Conservation (phyloP, 495 filamentous ascomycete species). For the Mycothermus thermophilus region DNA sequence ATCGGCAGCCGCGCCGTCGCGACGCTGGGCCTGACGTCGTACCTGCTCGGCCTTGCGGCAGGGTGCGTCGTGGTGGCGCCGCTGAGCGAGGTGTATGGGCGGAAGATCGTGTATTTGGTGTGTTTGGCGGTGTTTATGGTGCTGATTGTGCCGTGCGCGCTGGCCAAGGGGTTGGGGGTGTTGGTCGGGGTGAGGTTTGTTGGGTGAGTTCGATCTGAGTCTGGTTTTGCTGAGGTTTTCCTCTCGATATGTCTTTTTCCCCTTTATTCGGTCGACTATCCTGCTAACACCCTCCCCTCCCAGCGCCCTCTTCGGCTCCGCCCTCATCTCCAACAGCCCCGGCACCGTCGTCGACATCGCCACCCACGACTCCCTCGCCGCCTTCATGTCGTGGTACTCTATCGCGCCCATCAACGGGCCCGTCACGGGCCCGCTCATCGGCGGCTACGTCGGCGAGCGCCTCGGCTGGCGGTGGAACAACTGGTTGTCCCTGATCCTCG, state of each 20-base stretch:
- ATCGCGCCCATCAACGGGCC: slow-evolving; percentile 73
- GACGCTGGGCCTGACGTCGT: slow-evolving; percentile 68
- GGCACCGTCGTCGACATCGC: slow-evolving; percentile 75
- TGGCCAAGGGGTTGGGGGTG: slow-evolving; percentile 48
- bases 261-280: not conserved
- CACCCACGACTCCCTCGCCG: slow-evolving; percentile 50
- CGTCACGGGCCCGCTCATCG: slow-evolving; percentile 50
- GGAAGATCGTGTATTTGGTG: slow-evolving; percentile 56
- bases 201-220: slow-evolving; percentile 35
- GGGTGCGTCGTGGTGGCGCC: slow-evolving; percentile 63
- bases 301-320: slow-evolving; percentile 59
- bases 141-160: slow-evolving; percentile 55
- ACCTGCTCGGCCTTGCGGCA: slow-evolving; percentile 57
- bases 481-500: slow-evolving; percentile 64
- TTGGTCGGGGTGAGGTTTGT: slow-evolving; percentile 62
- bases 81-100: slow-evolving; percentile 63
- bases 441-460: slow-evolving; percentile 62
- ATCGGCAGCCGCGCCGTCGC: slow-evolving; percentile 40
- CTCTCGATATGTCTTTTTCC: not conserved
- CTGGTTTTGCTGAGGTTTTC: not conserved
- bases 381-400: slow-evolving; percentile 61
- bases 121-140: slow-evolving; percentile 49
- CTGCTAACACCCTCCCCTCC: too few species aligned
- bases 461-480: slow-evolving; percentile 76
- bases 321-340: slow-evolving; percentile 68